Conservation (phyloP, 371 early-diverging fungal genomes). For the Mortierella sp. region DNA sequence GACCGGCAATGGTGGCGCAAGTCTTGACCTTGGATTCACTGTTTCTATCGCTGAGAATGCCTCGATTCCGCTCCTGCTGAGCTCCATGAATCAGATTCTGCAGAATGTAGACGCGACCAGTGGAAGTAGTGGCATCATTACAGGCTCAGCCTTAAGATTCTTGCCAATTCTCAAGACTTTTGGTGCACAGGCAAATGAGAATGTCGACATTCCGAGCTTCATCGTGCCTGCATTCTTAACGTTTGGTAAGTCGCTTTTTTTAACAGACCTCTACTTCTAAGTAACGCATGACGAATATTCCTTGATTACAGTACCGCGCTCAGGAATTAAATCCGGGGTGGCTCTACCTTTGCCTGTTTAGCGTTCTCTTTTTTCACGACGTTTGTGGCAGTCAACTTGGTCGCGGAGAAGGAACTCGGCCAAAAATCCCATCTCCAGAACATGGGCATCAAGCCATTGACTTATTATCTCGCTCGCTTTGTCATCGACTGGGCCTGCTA, state of each 20-base stretch:
- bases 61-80: constrained; percentile 48
- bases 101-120: constrained; percentile 45
- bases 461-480: constrained; percentile 51
- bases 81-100: constrained; percentile 28
- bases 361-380: constrained; percentile 51
- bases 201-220: constrained; percentile 48
- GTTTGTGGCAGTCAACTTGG: constrained; percentile 50
- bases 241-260: constrained; percentile 50
- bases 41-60: constrained; percentile 17
- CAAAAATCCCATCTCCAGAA: constrained; percentile 51
- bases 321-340: not conserved
- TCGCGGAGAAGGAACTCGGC: constrained; percentile 51
- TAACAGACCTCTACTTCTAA: not conserved
- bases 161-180: constrained; percentile 47
- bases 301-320: not conserved
- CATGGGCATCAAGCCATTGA: constrained; percentile 52
- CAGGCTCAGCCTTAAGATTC: constrained; percentile 26
- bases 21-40: constrained; percentile 47
- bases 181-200: constrained; percentile 43
- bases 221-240: constrained; percentile 57
- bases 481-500: constrained; percentile 40
- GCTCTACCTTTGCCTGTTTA: not conserved
- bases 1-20: constrained; percentile 15
- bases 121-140: constrained; percentile 19
- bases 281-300: not conserved